A percentile compares a stretch with the other conserved stretches of the same genome.
These are phyloP conservation scores for Lathyrus tuberosus DNA, from an alignment of 306 rosid species.

Conservation along the genomic window DNA sequence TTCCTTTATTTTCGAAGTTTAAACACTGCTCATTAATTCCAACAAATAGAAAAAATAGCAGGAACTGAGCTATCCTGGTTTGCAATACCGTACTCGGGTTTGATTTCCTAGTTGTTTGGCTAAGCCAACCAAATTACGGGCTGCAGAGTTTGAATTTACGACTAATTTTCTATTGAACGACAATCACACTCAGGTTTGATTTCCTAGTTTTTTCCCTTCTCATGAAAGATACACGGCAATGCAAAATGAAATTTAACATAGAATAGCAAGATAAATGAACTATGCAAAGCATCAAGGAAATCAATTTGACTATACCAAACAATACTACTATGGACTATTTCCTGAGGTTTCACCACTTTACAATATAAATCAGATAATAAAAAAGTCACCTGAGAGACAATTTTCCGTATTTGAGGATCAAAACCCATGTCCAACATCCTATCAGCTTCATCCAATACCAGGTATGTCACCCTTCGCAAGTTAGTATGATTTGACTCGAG, in stretches of 20 bases:
- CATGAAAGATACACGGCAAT: background rate
- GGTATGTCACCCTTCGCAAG: constrained; percentile 94
- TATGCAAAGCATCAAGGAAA: constrained; percentile 5
- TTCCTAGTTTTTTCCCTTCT: background rate
- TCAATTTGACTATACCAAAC: constrained; percentile 29
- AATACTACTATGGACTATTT: constrained; percentile 11
- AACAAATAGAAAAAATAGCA: background rate
- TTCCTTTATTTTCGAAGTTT: background rate
- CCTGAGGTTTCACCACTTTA: constrained; percentile 10
- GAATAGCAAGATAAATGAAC: background rate
- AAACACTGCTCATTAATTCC: background rate
- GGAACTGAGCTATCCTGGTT: background rate
- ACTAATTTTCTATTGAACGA: too few relatives aligned
- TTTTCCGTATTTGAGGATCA: constrained; percentile 94
- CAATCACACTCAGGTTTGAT: too few relatives aligned
- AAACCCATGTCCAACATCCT: constrained; percentile 99
- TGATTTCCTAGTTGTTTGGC: too few relatives aligned
- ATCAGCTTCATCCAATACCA: constrained; percentile 97
- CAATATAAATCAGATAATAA: constrained; percentile 20
- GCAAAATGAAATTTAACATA: constrained; percentile 25
- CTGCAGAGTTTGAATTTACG: too few relatives aligned
- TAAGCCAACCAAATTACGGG: too few relatives aligned
- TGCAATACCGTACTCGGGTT: background rate
- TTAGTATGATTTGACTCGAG: constrained; percentile 96
- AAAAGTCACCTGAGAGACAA: constrained; percentile 81